These are phyloP conservation scores for Ceratobasidium theobromae DNA, from an alignment of 1,284 basidiomycete species.

Conservation along the genomic window DNA sequence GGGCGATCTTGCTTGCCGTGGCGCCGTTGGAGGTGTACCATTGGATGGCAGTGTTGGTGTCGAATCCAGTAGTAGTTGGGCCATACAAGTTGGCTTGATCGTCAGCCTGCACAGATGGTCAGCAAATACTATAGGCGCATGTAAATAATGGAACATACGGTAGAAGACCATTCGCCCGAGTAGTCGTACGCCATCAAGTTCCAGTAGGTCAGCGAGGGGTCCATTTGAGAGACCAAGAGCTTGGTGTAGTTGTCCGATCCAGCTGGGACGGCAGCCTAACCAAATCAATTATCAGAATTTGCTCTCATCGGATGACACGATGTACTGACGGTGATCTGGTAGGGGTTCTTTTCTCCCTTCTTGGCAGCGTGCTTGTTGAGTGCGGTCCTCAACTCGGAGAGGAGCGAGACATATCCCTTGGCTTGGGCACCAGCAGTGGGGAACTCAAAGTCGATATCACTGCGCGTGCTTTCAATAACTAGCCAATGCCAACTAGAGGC, in stretches of 20 bases:
- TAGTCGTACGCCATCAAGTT: slow-evolving; percentile 90
- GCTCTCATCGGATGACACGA: too few relatives aligned
- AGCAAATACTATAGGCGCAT: background rate
- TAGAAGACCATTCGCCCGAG: slow-evolving; percentile 67
- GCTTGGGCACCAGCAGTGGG: slow-evolving; percentile 55
- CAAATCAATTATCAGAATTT: slow-evolving; percentile 11
- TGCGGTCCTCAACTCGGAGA: slow-evolving; percentile 57
- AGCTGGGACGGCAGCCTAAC: slow-evolving; percentile 56
- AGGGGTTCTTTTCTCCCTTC: slow-evolving; percentile 63
- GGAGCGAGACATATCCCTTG: slow-evolving; percentile 59
- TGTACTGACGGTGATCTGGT: slow-evolving; percentile 57
- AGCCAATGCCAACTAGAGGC: background rate
- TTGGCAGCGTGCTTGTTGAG: slow-evolving; percentile 53
- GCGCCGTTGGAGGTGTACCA: slow-evolving; percentile 71
- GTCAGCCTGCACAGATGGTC: slow-evolving; percentile 49
- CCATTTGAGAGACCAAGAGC: slow-evolving; percentile 71
- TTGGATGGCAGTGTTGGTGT: slow-evolving; percentile 69
- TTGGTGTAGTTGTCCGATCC: slow-evolving; percentile 67
- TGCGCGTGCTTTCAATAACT: slow-evolving; percentile 40
- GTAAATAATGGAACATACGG: slow-evolving; percentile 39
- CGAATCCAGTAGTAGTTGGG: slow-evolving; percentile 59
- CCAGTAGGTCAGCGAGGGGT: slow-evolving; percentile 66
- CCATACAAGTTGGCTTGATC: slow-evolving; percentile 85
- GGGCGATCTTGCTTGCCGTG: slow-evolving; percentile 67
- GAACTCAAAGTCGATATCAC: slow-evolving; percentile 72